Conservation (phyloP, 140 eudicot species). For the Oenanthe javanica region DNA sequence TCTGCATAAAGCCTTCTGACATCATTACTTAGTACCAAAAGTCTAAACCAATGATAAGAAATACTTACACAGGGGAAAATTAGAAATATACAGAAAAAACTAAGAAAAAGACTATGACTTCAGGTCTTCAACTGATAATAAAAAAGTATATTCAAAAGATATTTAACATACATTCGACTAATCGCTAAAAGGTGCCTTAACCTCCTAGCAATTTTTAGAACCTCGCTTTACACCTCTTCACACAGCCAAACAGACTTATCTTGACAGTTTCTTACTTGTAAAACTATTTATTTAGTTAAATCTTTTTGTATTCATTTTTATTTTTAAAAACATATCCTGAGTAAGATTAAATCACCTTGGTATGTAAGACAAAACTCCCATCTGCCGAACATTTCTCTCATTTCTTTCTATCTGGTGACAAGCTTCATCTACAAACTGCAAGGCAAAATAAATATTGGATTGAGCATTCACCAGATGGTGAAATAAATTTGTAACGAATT, state of each 20-base stretch:
- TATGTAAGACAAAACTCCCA: conserved; percentile 90
- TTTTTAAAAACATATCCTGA: background rate
- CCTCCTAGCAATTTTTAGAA: background rate
- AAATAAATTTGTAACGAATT: background rate
- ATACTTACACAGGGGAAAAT: background rate
- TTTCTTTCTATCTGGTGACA: conserved; percentile 95
- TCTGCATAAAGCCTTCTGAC: background rate
- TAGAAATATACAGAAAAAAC: background rate
- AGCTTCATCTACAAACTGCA: conserved; percentile 97
- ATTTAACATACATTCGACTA: background rate
- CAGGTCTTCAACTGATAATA: background rate
- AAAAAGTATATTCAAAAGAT: too few species aligned
- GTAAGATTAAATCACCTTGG: conserved; percentile 53
- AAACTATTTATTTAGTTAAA: background rate
- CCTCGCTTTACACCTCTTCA: background rate
- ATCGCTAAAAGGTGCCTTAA: background rate
- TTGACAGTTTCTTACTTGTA: background rate
- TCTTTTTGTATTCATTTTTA: background rate
- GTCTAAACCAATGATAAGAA: too few species aligned
- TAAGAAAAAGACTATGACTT: too few species aligned
- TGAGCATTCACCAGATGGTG: background rate
- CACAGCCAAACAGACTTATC: background rate
- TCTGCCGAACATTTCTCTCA: conserved; percentile 81
- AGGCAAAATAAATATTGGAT: conserved; percentile 5
- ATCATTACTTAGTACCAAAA: background rate